Conservation (phyloP, 208 protist species). For the Leptomonas pyrrhocoris region DNA sequence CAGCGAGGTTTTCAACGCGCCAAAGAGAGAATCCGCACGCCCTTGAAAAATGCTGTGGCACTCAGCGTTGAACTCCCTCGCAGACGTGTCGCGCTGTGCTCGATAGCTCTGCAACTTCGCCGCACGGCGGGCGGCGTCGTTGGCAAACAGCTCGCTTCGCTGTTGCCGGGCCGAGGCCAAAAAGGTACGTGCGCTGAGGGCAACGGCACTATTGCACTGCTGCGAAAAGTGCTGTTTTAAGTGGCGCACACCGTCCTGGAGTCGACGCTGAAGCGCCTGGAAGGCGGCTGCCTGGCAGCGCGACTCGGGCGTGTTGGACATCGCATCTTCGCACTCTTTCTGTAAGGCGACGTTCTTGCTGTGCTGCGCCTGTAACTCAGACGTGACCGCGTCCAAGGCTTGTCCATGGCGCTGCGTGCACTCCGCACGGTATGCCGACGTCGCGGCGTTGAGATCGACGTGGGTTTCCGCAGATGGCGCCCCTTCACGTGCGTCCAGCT, state of each 20-base stretch:
- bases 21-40: constrained; percentile 23
- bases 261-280: constrained; percentile 13
- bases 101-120: constrained; percentile 11
- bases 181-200: constrained; percentile 10
- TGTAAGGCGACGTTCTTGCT: constrained; percentile 1
- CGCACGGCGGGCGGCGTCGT: constrained; percentile 9
- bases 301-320: constrained; percentile 2
- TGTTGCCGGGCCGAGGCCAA: constrained; percentile 19
- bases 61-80: constrained; percentile 11
- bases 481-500: not conserved
- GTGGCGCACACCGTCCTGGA: constrained; percentile 28
- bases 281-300: constrained; percentile 9
- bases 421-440: constrained; percentile 3
- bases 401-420: constrained; percentile 6
- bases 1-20: constrained; percentile 5
- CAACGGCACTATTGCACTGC: constrained; percentile 14
- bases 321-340: constrained; percentile 17
- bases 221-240: constrained; percentile 25
- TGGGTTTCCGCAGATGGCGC: not conserved
- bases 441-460: not conserved
- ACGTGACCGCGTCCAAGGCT: not conserved
- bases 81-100: not conserved
- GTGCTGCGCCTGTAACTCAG: constrained; percentile 8
- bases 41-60: constrained; percentile 21
- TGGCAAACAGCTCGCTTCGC: constrained; percentile 17